Evolutionary conservation across 2,329 filamentous ascomycete species (phyloP), one percentile per base, ranked within the genome.

Genomic region (Aspergillus unguis): DNA sequence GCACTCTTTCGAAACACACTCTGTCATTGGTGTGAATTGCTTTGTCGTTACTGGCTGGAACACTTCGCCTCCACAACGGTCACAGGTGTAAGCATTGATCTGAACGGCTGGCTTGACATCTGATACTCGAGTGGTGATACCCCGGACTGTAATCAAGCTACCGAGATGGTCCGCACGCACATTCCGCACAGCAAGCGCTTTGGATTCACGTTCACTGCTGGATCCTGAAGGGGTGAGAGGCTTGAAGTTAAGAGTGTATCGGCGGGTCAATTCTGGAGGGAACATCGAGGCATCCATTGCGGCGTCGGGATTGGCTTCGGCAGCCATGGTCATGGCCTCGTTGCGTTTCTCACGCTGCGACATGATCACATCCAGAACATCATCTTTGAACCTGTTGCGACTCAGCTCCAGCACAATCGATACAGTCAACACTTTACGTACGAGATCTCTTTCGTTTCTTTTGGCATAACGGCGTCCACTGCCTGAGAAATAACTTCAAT

Each of bases 91-190:
- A 35, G 94, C 94, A 71, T 95, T 96, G 67, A 99, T 95, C 68
- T 92, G 88, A n/a, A 97, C 89, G 8, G 94, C 85, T 35, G 94
- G 94, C 78, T 99, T 99, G 63, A 99, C 94, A 67, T 99, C 94
- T 2, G 94, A 96, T 1, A 97, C 94, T 66, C 94, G 83, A 1
- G 94, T 99, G 2, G 92, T 86, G 58, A 99, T 99, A 58, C 92
- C 92, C 53, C 94, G 86, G 44, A 99, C 83, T 4, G 94, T 97
- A 69, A 99, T 97, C 58, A 99, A 82, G 63, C 89, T 85, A 44
- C 94, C 94, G 2, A 99, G 81, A 70, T 99, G 90, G 64, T 96
- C 92, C 62, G 92, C 94, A 38, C 89, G 86, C 29, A 99, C 90
- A 66, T 97, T 85, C 59, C 94, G 86, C 29, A 99, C 94, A n/a